phyloP scores from a whole-genome alignment of 2,329 filamentous ascomycete genomes.

The Chaetomium strumarium region DNA sequence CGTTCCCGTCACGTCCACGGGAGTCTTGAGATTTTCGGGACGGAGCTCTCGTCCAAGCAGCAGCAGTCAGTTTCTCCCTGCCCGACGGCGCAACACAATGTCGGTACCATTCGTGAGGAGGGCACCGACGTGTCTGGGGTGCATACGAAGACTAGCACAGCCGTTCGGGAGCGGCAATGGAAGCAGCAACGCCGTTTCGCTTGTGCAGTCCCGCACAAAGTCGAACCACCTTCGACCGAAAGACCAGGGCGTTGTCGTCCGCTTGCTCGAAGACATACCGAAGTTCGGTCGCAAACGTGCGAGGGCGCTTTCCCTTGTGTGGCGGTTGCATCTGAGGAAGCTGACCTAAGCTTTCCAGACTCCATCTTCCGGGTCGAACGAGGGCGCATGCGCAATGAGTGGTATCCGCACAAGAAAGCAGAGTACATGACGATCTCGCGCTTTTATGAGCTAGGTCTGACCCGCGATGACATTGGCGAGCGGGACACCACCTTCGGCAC shows the following conservation, averaged over 20 bases:
- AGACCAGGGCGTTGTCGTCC: conserved; percentile 39
- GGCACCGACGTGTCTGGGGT: conserved; percentile 25
- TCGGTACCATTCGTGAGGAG: conserved; percentile 20
- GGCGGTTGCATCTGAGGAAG: not conserved
- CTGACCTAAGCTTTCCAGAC: conserved; percentile 21
- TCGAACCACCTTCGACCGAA: conserved; percentile 32
- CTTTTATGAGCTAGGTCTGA: conserved; percentile 29
- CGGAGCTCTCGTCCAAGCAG: not conserved
- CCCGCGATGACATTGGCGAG: conserved; percentile 26
- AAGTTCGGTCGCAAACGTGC: conserved; percentile 36
- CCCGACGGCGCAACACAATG: conserved; percentile 18
- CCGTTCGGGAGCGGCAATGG: conserved; percentile 16
- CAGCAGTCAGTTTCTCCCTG: not conserved
- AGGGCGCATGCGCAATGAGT: conserved; percentile 34
- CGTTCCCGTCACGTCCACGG: not conserved
- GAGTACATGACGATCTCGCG: conserved; percentile 33
- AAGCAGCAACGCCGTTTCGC: conserved; percentile 22
- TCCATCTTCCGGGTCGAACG: conserved; percentile 31
- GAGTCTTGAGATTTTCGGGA: conserved; percentile 14
- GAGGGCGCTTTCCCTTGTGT: not conserved
- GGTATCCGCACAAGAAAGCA: conserved; percentile 30
- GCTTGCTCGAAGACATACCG: conserved; percentile 36
- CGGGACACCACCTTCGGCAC: conserved; percentile 28
- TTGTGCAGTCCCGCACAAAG: conserved; percentile 34
- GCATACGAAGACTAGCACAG: conserved; percentile 25